phyloP scores from a whole-genome alignment of 2,329 filamentous ascomycete genomes.

The Aspergillus udagawae region DNA sequence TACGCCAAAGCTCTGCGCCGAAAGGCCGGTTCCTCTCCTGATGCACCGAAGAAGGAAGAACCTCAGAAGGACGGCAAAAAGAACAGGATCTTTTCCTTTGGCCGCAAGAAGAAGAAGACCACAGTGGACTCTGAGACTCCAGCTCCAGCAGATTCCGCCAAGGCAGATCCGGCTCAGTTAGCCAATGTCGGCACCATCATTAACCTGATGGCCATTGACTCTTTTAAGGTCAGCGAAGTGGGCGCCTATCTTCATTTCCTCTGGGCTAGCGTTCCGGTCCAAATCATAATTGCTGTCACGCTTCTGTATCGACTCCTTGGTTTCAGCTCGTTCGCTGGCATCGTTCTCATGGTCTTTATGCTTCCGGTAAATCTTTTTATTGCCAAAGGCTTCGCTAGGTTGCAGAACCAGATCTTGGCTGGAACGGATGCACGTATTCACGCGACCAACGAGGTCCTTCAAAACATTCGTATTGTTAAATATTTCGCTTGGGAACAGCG shows the following conservation, averaged over 20 bases:
- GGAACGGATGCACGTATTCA: conserved; percentile 95
- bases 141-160: conserved; percentile 23
- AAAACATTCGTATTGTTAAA: conserved; percentile 98
- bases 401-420: conserved; percentile 86
- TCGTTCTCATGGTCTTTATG: conserved; percentile 82
- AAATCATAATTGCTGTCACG: conserved; percentile 74
- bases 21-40: conserved; percentile 74
- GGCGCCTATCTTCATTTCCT: conserved; percentile 94
- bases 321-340: conserved; percentile 87
- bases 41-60: conserved; percentile 63
- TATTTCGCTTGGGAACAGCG: conserved; percentile 98
- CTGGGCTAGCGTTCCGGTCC: conserved; percentile 85
- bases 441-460: conserved; percentile 91
- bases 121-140: conserved; percentile 19
- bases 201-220: conserved; percentile 98
- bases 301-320: conserved; percentile 89
- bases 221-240: conserved; percentile 95
- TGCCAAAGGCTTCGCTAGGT: conserved; percentile 75
- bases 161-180: conserved; percentile 58
- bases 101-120: conserved; percentile 52
- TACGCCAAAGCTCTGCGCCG: conserved; percentile 92
- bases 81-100: conserved; percentile 51
- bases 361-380: conserved; percentile 88
- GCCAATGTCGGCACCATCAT: conserved; percentile 97
- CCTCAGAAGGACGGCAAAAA: conserved; percentile 35